phyloP scores from a whole-genome alignment of 169 alveolate genomes.

The Perkinsus chesapeaki region DNA sequence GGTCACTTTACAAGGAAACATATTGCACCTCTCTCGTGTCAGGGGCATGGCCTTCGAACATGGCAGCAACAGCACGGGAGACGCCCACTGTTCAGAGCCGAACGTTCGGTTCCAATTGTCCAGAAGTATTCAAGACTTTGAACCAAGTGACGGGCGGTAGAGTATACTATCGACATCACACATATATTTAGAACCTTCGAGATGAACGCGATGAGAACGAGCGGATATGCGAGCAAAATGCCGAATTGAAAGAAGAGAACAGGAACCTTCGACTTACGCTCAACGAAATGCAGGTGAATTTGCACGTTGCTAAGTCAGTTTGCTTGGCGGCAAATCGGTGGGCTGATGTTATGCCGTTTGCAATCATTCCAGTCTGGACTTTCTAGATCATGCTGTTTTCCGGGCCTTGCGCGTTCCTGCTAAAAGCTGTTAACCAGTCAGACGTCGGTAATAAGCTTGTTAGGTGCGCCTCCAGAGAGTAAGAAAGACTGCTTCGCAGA shows the following conservation, averaged over 20 bases:
- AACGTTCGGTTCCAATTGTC: background rate
- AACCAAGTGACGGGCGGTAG: background rate
- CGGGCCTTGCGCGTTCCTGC: too few species aligned
- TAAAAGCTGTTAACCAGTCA: too few species aligned
- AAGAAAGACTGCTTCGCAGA: background rate
- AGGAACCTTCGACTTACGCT: background rate
- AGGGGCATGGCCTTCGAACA: background rate
- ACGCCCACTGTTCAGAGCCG: background rate
- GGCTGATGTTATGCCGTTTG: too few species aligned
- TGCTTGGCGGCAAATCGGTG: background rate
- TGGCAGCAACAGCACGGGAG: background rate
- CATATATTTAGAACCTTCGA: background rate
- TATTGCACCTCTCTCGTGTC: background rate
- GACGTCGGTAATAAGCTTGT: too few species aligned
- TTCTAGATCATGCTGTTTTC: too few species aligned
- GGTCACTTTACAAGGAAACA: background rate
- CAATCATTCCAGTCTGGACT: too few species aligned
- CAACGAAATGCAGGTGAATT: background rate
- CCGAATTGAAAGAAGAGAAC: background rate
- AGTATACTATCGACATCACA: too few species aligned
- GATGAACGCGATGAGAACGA: background rate
- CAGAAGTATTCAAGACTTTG: background rate
- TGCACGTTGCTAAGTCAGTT: background rate
- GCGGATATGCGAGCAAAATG: background rate
- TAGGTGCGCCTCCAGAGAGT: background rate